Conservation (phyloP, 306 rosid species). For the Pyrus bretschneideri region DNA sequence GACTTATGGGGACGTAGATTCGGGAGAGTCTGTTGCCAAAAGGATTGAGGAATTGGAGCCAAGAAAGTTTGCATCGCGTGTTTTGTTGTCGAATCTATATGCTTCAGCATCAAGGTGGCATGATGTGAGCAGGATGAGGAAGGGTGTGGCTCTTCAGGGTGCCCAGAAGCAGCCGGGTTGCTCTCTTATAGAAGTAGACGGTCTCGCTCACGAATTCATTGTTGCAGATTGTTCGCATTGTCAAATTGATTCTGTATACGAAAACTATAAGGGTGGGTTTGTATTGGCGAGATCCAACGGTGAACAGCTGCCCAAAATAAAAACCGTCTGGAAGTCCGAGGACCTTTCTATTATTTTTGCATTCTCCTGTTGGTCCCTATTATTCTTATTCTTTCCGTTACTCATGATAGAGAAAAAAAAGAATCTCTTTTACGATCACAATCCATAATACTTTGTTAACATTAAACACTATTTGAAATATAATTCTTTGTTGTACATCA, state of each 20-base stretch:
- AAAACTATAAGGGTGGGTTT: no score
- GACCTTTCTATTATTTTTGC: no score
- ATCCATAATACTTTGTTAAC: no score
- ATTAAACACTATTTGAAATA: no score
- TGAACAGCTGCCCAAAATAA: no score
- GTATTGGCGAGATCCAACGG: no score
- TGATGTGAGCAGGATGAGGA: slow-evolving; percentile 14
- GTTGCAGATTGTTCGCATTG: slow-evolving; percentile 6
- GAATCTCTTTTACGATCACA: no score
- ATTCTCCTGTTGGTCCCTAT: no score
- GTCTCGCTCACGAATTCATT: slow-evolving; percentile 13
- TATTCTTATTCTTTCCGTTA: no score
- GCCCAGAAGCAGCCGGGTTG: slow-evolving; percentile 17
- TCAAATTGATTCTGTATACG: neutral
- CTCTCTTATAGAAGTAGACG: slow-evolving; percentile 17
- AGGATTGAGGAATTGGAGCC: slow-evolving; percentile 18
- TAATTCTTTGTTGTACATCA: no score
- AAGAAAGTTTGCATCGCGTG: neutral
- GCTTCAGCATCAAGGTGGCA: slow-evolving; percentile 18
- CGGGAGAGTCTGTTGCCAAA: slow-evolving; percentile 11
- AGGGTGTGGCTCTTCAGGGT: neutral
- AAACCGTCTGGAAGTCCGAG: neutral
- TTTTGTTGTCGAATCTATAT: slow-evolving; percentile 12
- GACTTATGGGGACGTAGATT: neutral
- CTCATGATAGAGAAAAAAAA: no score